phyloP scores from a whole-genome alignment of 257 asterid species.

The Przewalskia tangutica region DNA sequence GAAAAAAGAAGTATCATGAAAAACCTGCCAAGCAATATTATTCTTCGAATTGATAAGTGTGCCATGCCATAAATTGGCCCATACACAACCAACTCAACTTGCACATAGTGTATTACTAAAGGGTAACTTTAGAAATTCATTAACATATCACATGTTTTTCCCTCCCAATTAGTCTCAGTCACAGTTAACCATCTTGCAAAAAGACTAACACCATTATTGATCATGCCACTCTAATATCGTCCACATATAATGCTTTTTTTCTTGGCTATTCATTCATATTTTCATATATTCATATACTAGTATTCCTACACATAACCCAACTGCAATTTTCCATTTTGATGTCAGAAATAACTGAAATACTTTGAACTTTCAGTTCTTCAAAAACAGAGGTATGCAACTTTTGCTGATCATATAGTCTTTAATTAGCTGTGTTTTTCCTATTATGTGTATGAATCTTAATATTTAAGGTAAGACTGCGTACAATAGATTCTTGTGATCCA shows the following conservation, averaged over 20 bases:
- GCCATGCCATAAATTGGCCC: conserved; percentile 2
- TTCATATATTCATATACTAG: not conserved
- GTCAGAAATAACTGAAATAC: not conserved
- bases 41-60: conserved; percentile 10
- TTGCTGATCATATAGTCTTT: not conserved
- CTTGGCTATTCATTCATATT: not conserved
- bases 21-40: not conserved
- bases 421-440: not conserved
- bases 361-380: not conserved
- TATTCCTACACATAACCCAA: not conserved
- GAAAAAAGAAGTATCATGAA: not conserved
- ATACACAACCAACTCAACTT: not conserved
- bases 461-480: not conserved
- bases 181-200: not conserved
- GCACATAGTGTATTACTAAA: not conserved
- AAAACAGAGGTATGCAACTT: not conserved
- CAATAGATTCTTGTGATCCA: too few species aligned
- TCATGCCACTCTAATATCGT: conserved; percentile 12
- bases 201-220: conserved; percentile 30
- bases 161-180: conserved; percentile 16
- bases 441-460: not conserved
- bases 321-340: conserved; percentile 26
- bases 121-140: not conserved
- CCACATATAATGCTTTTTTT: conserved; percentile 11
- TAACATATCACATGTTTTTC: not conserved